phyloP scores from a whole-genome alignment of 1,284 basidiomycete genomes.

The Flammula alnicola region DNA sequence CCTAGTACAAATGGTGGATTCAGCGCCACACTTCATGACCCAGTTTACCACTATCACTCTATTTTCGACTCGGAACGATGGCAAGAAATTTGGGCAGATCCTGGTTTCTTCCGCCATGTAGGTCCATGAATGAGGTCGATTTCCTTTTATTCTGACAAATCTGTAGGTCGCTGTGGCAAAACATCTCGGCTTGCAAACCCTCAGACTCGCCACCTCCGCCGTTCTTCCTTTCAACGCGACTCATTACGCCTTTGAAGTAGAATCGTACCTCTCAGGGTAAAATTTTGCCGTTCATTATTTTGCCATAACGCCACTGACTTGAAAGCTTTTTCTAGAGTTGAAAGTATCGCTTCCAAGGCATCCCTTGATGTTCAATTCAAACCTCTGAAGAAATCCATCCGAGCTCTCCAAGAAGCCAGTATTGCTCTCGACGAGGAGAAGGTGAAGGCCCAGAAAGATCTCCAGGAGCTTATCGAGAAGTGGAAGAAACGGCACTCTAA shows the following conservation, averaged over 20 bases:
- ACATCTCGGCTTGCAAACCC: conserved; percentile 61
- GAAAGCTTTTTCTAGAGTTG: conserved; percentile 43
- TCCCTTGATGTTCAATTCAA: conserved; percentile 44
- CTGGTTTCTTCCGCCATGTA: conserved; percentile 74
- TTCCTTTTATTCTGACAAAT: background rate
- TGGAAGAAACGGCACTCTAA: conserved; percentile 27
- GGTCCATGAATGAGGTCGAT: conserved; percentile 22
- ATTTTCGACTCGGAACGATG: conserved; percentile 79
- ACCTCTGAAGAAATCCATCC: conserved; percentile 50
- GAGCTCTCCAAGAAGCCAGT: conserved; percentile 52
- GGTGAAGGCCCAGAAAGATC: conserved; percentile 36
- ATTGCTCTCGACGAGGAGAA: conserved; percentile 56
- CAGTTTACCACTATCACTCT: conserved; percentile 80
- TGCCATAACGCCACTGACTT: background rate
- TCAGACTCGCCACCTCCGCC: conserved; percentile 63
- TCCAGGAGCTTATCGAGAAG: conserved; percentile 27
- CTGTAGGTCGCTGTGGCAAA: conserved; percentile 54
- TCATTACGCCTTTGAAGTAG: conserved; percentile 68
- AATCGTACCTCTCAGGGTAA: conserved; percentile 59
- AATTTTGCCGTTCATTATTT: conserved; percentile 17
- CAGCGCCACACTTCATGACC: conserved; percentile 51
- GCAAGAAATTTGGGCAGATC: conserved; percentile 77
- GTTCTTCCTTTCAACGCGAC: conserved; percentile 76
- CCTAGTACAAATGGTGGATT: conserved; percentile 49
- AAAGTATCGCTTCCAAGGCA: conserved; percentile 39